Base-by-base conservation (phyloP, 495 filamentous ascomycete species). In the Copromyces sp. region DNA sequence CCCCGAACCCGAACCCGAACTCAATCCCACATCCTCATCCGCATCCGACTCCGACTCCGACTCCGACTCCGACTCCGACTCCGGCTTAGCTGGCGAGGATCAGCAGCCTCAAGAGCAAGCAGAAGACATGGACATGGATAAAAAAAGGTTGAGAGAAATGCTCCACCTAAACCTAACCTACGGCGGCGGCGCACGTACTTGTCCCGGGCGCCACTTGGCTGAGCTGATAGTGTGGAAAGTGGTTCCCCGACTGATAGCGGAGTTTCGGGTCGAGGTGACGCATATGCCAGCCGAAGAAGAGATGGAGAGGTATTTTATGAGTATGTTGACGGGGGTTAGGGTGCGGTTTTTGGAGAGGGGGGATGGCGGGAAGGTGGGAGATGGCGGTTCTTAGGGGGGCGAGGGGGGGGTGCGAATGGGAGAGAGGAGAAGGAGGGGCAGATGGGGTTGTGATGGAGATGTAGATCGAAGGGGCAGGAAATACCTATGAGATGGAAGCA, bases 141-240 rank as follows among this genome's bases (percentile, higher is more conserved):
- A 24, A 1, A 68, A 73, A 12, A 76, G 39, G 87, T 86, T 86
- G 83, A 85, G 69, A 78, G 73, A 74, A 78, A 47, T 61, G 29
- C 53, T 61, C 29, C 53, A 61, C 53, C 4, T 61, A 16, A 84
- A 82, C 74, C 78, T 88, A 16, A 82, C 80, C 38, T 93, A 91
- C 81, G 90, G 91, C 12, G 89, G 86, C 1, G 91, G 91, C n/a
- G 82, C 82, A 6, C 80, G 91, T 42, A 86, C 87, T 4, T 93
- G 91, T 78, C 90, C 92, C 71, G 91, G 91, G 4, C 86, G 87
- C 72, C 89, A 92, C 73, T 83, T 93, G 68, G 86, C 86, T 37
- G 82, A 89, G 77, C 74, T 92, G 77, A 86, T 92, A 74, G 83
- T 92, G 17, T 84, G 86, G 71, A 93, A 92, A 79, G 77, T 90